Base-by-base conservation (phyloP, 1,284 basidiomycete genomes). In the Cryptococcus sp. region DNA sequence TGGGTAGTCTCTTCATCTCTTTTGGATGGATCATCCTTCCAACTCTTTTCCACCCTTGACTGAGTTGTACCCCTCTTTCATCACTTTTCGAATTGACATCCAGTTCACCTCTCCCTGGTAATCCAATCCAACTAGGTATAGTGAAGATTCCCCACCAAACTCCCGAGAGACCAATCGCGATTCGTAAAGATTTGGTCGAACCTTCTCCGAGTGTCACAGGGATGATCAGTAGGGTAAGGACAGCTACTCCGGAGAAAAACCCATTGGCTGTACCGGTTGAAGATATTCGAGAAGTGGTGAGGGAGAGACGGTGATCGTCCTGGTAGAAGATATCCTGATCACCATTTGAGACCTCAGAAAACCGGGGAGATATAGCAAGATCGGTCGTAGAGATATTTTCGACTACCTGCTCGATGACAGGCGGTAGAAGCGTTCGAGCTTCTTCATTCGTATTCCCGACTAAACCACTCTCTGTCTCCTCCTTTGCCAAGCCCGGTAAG, bases 81-180 rank as follows among this genome's bases (percentile, higher is more conserved):
- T 46, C 50, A 53, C 23, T 46, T 83, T 69, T 57, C 80, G 52
- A 8, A 81, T 61, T 33, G 14, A 23, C 23, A n/a, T 46, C 41
- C 41, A n/a, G 31, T 14, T 32, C 14, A 0, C 61, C 44, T 41
- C 66, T 23, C 4, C 64, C 60, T 0, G 89, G 88, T 0, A 92
- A 77, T 82, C 88, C 89, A 0, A 85, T 41, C 0, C 83, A 84
- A 0, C 87, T 86, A 2, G 88, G 88, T 4, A 92, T 71, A 0
- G 87, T 86, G 64, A 89, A 90, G 0, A 86, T 48, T 0, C 84
- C 86, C 91, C 90, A 94, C 88, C 89, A 90, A 0, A 87, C 73
- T 0, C 89, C 91, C 62, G 86, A 89, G 4, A 87, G 70, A 0
- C 87, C 87, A 36, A 94, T 87, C 0, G 88, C 88, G 1, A 91